Evolutionary conservation across 805 yeast species (phyloP), one percentile per base, ranked within the genome.

Genomic region (Pichia kluyveri): DNA sequence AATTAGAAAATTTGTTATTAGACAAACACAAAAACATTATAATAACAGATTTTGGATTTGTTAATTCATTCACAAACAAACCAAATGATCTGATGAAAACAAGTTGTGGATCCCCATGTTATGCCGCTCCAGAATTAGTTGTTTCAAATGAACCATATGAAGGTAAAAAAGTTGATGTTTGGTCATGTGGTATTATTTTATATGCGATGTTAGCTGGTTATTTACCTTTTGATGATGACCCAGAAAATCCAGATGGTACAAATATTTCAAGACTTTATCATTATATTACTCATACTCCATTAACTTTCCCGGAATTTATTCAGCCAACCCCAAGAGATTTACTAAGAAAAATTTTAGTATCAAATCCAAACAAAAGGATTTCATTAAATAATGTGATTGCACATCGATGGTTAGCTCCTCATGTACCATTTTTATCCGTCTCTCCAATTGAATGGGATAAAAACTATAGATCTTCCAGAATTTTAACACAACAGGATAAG

Each of bases 151-250:
- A 81, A 46, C 89, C 95, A 15, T 93, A 93, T 62, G 88, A 86
- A 56, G 97, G 96, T 23, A 77, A 88, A 52, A 89, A 88, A 66
- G 97, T 88, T 32, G 99, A 93, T 67, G 84, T 90, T 40, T 93
- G 99, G 99, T 87, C 96, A 0, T 80, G 96, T 58, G 99, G 99
- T 51, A 90, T 93, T 30, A 93, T 93, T 46, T 69, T 93, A 40
- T 93, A 89, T 61, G 97, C 98, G 11, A 93, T 93, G 96, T 72
- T 93, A 43, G 91, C 98, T 0, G 99, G 99, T 2, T 93, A 93
- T 65, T 73, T 93, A 51, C 99, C 99, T 1, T 93, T 88, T 71
- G 99, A 93, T 61, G 99, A 93, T 66, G 99, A 93, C 64, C 93
- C 96, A 19, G 83, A 85, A 47, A 93, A 93, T 61, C 98, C 96